These are phyloP conservation scores for Wickerhamiella kurtzmanii DNA, from an alignment of 805 yeast species.

Conservation along the genomic window DNA sequence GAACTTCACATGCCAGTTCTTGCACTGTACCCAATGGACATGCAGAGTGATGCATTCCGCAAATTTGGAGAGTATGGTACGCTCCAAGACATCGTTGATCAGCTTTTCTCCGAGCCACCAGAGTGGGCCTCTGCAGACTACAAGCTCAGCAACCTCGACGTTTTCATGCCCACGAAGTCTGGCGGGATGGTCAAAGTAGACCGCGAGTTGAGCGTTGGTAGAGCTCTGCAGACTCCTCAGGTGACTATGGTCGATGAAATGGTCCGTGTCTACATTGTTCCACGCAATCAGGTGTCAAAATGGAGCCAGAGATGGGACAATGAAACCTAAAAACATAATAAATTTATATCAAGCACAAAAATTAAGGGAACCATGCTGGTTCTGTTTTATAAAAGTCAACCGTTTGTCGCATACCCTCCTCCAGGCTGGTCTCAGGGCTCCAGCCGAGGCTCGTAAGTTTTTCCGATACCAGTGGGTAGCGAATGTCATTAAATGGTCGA, in stretches of 20 bases:
- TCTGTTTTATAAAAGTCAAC: constrained; percentile 24
- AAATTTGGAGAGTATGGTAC: constrained; percentile 62
- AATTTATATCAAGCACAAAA: not conserved
- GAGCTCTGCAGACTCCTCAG: constrained; percentile 51
- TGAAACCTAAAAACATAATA: constrained; percentile 7
- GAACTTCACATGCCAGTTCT: constrained; percentile 72
- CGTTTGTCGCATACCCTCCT: constrained; percentile 23
- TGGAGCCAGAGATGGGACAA: constrained; percentile 42
- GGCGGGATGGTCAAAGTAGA: constrained; percentile 86
- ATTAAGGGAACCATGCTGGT: constrained; percentile 2
- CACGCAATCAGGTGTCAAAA: constrained; percentile 45
- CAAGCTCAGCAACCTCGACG: constrained; percentile 44
- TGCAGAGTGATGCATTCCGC: constrained; percentile 72
- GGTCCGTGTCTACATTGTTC: constrained; percentile 63
- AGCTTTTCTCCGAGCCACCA: constrained; percentile 52
- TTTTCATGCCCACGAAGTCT: constrained; percentile 64
- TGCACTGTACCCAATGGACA: constrained; percentile 67
- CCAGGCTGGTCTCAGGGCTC: constrained; percentile 21
- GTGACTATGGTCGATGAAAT: constrained; percentile 69
- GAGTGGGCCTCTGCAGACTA: constrained; percentile 55
- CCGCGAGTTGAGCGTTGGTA: constrained; percentile 52
- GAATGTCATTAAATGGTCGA: constrained; percentile 27
- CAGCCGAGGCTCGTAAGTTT: constrained; percentile 25
- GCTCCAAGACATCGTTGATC: constrained; percentile 45
- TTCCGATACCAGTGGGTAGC: constrained; percentile 24